A percentile compares a stretch with the other conserved stretches of the same genome.
Conservation (phyloP, 2,329 filamentous ascomycete species). For the Hirsutella minnesotensis region DNA sequence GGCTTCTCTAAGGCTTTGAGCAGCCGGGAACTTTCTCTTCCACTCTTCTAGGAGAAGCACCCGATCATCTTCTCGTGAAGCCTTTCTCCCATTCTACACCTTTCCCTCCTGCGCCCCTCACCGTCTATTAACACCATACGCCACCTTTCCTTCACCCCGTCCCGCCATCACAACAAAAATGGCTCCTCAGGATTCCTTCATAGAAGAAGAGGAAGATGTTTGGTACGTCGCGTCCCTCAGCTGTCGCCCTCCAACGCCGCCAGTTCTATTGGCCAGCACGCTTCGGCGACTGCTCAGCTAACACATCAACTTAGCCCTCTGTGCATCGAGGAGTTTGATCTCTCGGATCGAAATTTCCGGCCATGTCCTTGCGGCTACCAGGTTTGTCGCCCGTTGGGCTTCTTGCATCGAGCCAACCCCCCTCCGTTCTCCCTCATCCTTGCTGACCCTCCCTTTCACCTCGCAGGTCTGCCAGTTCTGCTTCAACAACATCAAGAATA, state of each 20-base stretch:
- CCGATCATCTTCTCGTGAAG: constrained; percentile 9
- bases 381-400: constrained; percentile 38
- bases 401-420: no score
- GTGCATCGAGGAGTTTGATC: constrained; percentile 97
- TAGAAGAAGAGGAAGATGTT: constrained; percentile 60
- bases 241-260: constrained; percentile 1
- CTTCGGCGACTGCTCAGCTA: not conserved
- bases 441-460: not conserved
- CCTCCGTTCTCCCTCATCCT: not conserved
- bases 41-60: constrained; percentile 4
- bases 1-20: constrained; percentile 9
- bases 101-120: constrained; percentile 5
- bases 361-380: constrained; percentile 97
- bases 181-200: constrained; percentile 58
- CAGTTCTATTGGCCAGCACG: not conserved
- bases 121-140: constrained; percentile 3
- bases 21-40: constrained; percentile 7
- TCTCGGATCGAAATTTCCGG: constrained; percentile 92
- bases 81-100: constrained; percentile 11
- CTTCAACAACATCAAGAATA: constrained; percentile 98
- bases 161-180: constrained; percentile 27
- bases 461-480: constrained; percentile 94
- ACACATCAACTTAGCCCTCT: constrained; percentile 49
- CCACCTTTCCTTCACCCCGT: constrained; percentile 5
- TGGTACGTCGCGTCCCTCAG: constrained; percentile 36